A percentile compares a stretch with the other conserved stretches of the same genome.
Conservation (phyloP, 257 asterid species). For the Ophiorrhiza pumila region DNA sequence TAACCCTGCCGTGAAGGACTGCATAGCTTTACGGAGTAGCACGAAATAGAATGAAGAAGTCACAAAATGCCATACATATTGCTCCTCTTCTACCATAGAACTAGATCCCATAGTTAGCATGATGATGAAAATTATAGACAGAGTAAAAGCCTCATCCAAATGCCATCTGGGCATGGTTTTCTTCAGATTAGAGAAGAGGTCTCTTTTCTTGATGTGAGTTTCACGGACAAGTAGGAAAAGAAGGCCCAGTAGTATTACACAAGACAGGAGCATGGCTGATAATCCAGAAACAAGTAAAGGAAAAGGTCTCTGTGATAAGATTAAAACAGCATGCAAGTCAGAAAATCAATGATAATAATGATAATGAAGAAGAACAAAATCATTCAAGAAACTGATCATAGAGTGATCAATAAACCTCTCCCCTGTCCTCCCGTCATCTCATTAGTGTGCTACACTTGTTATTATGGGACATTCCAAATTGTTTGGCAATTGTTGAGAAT, state of each 20-base stretch:
- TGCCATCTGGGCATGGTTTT: constrained; percentile 34
- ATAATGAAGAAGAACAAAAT: not conserved
- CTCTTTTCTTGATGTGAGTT: constrained; percentile 27
- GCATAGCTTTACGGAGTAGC: constrained; percentile 59
- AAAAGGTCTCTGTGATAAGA: constrained; percentile 61
- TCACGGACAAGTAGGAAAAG: constrained; percentile 42
- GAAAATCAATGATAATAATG: not conserved
- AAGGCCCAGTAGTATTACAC: constrained; percentile 49
- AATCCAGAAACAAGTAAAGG: constrained; percentile 60
- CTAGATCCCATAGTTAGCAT: constrained; percentile 87
- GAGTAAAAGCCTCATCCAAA: constrained; percentile 52
- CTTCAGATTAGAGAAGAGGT: constrained; percentile 19
- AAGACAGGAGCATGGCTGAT: constrained; percentile 63
- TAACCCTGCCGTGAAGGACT: constrained; percentile 28
- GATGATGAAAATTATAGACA: constrained; percentile 42
- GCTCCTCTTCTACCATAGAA: constrained; percentile 94
- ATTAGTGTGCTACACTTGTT: too few relatives aligned
- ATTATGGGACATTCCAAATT: too few relatives aligned
- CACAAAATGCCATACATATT: constrained; percentile 82
- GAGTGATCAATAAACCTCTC: not conserved
- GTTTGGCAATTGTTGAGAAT: not conserved
- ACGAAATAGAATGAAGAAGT: constrained; percentile 58
- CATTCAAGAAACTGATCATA: not conserved
- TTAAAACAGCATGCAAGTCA: constrained; percentile 1
- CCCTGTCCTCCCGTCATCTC: too few relatives aligned